These are phyloP conservation scores for Botrytis fabae DNA, from an alignment of 2,329 filamentous ascomycete genomes.

Conservation along the genomic window DNA sequence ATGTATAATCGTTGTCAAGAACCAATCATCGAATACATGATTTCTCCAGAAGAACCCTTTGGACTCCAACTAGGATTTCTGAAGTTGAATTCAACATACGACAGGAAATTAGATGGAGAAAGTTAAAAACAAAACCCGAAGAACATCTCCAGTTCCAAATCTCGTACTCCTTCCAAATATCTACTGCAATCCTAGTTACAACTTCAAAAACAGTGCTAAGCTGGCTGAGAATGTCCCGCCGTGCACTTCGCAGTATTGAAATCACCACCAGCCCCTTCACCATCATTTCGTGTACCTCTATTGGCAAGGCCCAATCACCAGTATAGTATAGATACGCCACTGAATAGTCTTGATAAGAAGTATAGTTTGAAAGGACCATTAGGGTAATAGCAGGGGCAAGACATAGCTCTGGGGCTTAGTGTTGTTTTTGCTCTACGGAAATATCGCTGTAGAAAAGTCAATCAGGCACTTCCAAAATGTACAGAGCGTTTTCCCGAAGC, in stretches of 20 bases:
- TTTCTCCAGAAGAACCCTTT: background rate
- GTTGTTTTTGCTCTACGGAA: background rate
- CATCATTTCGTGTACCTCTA: background rate
- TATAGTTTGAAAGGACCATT: background rate
- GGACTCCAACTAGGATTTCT: background rate
- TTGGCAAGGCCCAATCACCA: background rate
- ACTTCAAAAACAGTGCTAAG: background rate
- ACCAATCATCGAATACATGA: background rate
- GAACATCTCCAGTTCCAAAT: background rate
- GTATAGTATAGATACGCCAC: background rate
- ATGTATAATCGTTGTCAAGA: background rate
- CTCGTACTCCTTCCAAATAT: background rate
- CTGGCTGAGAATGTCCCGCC: background rate
- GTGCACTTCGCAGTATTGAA: background rate
- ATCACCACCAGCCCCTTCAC: background rate
- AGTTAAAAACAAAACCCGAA: background rate
- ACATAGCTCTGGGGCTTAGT: background rate
- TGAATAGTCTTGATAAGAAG: background rate
- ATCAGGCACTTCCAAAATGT: background rate
- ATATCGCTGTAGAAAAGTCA: slow-evolving; percentile 2
- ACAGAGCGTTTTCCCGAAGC: background rate
- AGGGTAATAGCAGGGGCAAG: background rate
- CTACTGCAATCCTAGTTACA: background rate
- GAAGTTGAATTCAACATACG: too few species aligned
- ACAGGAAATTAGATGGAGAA: background rate